These are phyloP conservation scores for Mycena leptocephala DNA, from an alignment of 768 basidiomycete genomes.

Conservation along the genomic window DNA sequence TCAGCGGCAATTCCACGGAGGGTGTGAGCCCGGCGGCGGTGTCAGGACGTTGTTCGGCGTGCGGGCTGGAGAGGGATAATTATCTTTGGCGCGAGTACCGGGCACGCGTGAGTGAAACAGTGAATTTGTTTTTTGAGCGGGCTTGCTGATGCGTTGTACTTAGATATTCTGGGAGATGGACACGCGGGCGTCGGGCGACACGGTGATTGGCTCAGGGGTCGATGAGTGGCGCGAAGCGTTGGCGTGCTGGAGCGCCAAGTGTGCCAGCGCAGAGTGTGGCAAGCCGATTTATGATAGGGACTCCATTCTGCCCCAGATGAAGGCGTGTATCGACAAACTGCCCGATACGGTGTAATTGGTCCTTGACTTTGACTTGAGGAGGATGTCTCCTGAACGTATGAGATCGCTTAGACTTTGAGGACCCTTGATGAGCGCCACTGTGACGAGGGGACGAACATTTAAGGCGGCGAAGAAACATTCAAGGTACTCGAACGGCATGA, in stretches of 20 bases:
- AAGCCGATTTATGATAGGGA: conserved; percentile 23
- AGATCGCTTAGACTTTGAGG: background rate
- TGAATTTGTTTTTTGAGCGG: background rate
- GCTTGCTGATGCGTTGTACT: background rate
- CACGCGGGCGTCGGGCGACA: conserved; percentile 60
- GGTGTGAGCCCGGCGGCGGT: background rate
- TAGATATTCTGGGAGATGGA: conserved; percentile 61
- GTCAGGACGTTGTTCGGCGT: conserved; percentile 14
- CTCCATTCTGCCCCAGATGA: conserved; percentile 9
- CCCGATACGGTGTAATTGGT: conserved; percentile 21
- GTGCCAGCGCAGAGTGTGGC: conserved; percentile 8
- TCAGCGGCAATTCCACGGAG: conserved; percentile 8
- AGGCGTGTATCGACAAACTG: conserved; percentile 18
- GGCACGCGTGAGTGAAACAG: conserved; percentile 25
- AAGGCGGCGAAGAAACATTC: background rate
- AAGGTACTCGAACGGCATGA: background rate
- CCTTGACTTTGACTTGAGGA: background rate
- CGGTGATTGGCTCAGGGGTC: conserved; percentile 54
- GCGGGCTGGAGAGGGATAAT: conserved; percentile 6
- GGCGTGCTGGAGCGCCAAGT: conserved; percentile 60
- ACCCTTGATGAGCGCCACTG: background rate
- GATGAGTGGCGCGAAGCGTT: conserved; percentile 61
- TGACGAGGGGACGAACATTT: conserved; percentile 8
- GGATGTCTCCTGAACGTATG: background rate
- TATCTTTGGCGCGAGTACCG: conserved; percentile 29